Base-by-base conservation (phyloP, 768 basidiomycete species). In the Neoboletus subvelutipes region DNA sequence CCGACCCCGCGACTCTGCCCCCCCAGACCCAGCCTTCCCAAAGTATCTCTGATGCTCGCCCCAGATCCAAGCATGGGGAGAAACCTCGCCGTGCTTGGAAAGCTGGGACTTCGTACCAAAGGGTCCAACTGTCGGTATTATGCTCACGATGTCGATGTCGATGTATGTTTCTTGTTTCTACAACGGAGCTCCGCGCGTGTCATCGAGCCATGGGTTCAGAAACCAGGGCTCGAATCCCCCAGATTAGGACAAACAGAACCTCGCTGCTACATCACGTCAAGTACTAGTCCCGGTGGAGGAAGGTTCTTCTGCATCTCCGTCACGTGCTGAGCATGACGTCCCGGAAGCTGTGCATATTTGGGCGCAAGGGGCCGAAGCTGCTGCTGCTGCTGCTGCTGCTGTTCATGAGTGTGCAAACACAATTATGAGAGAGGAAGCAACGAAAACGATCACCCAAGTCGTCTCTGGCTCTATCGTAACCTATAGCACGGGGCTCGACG, bases 391-490 rank as follows among this genome's bases (percentile, higher is more conserved):
- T 24, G n/a, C n/a, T n/a, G n/a, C n/a, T n/a, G n/a, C n/a, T n/a
- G n/a, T n/a, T n/a, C 60, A 61, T 22, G 59, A 59, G 42, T n/a
- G n/a, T n/a, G n/a, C n/a, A n/a, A n/a, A n/a, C n/a, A n/a, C n/a
- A n/a, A n/a, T n/a, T n/a, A n/a, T 56, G 56, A 67, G 68, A 57
- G 67, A 69, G 53, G 80, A 83, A 31, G 82, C 81, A 5, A 61
- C 71, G 4, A 72, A 72, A 45, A 76, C 74, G 2, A 72, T 77
- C 12, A 78, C 70, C 52, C 75, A 74, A 47, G 58, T 80, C n/a
- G 76, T 82, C 18, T 72, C 73, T n/a, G 78, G 77, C 8, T 78
- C 75, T 45, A 69, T 84, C 41, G 77, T 81, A 20, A 80, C 80
- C 3, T 84, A 74, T 42, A 73, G 73, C 29, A 77, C 81, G 4